phyloP scores from a whole-genome alignment of 2,329 filamentous ascomycete species.

The Lasiodiplodia hormozganensis region DNA sequence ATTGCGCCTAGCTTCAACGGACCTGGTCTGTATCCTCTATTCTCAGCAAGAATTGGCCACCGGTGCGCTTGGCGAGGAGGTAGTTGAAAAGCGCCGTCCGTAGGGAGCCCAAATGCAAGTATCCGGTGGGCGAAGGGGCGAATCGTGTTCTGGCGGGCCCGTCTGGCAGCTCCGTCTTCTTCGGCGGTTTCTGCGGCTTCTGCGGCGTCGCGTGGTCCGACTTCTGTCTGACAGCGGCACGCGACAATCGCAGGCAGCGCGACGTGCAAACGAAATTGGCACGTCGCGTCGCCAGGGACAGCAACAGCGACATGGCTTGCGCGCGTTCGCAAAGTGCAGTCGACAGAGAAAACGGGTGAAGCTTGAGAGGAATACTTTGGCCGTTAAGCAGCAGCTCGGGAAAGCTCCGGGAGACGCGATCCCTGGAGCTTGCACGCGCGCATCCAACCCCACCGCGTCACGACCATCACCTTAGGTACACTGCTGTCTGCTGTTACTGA shows the following conservation, averaged over 20 bases:
- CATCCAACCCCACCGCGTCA: constrained; percentile 21
- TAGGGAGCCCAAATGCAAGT: constrained; percentile 88
- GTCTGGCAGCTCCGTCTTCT: constrained; percentile 6
- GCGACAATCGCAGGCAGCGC: constrained; percentile 6
- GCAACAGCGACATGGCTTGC: constrained; percentile 8
- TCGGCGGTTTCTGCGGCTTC: constrained; percentile 18
- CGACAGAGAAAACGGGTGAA: neutral
- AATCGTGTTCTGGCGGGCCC: constrained; percentile 75
- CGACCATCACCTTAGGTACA: neutral
- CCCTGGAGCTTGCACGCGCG: neutral
- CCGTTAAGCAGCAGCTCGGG: neutral
- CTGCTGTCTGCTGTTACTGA: neutral
- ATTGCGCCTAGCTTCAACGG: neutral
- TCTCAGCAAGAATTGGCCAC: constrained; percentile 87
- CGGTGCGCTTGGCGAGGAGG: constrained; percentile 83
- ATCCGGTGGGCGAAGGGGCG: constrained; percentile 93
- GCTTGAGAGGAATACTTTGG: neutral
- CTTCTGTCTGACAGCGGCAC: neutral
- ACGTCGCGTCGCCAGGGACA: constrained; percentile 1
- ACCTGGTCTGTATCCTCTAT: constrained; percentile 97
- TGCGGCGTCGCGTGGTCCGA: neutral
- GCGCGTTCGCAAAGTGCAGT: neutral
- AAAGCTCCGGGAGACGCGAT: neutral
- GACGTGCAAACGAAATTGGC: constrained; percentile 20
- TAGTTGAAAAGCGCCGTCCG: constrained; percentile 97